phyloP scores from a whole-genome alignment of 2,329 filamentous ascomycete species.

The Chrysosporium keratinophilum region DNA sequence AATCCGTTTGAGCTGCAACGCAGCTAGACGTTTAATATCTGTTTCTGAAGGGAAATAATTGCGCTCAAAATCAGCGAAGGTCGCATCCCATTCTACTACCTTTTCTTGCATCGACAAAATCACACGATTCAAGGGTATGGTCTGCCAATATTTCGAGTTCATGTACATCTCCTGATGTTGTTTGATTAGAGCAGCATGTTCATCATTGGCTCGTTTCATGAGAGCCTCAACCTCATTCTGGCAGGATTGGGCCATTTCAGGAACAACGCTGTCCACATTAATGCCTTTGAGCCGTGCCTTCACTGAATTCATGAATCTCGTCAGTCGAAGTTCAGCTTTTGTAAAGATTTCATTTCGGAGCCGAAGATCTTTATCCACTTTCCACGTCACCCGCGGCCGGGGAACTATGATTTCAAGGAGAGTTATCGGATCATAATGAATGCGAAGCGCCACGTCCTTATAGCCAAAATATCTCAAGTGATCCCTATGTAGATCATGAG shows the following conservation, averaged over 20 bases:
- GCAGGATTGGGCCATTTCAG: constrained; percentile 75
- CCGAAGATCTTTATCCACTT: constrained; percentile 84
- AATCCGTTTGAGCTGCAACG: constrained; percentile 85
- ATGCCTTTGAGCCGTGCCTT: constrained; percentile 76
- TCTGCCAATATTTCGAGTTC: constrained; percentile 89
- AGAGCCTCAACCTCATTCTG: constrained; percentile 70
- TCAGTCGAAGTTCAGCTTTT: constrained; percentile 70
- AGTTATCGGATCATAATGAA: constrained; percentile 88
- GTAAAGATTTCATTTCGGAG: constrained; percentile 87
- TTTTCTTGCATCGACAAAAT: constrained; percentile 86
- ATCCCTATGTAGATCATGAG: constrained; percentile 84
- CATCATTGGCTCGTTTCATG: constrained; percentile 68
- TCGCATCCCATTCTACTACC: constrained; percentile 83
- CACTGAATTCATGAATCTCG: constrained; percentile 79
- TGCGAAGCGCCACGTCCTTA: constrained; percentile 70
- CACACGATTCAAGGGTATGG: constrained; percentile 83
- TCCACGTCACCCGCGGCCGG: constrained; percentile 85
- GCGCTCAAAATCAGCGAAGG: constrained; percentile 80
- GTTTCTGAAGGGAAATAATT: constrained; percentile 92
- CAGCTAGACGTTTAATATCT: constrained; percentile 83
- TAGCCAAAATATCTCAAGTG: constrained; percentile 89
- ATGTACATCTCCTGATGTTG: constrained; percentile 86
- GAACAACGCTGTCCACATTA: constrained; percentile 78
- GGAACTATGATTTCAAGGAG: constrained; percentile 92
- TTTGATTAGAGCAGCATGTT: constrained; percentile 61